These are phyloP conservation scores for Nemania diffusa DNA, from an alignment of 2,329 filamentous ascomycete genomes.

Conservation along the genomic window DNA sequence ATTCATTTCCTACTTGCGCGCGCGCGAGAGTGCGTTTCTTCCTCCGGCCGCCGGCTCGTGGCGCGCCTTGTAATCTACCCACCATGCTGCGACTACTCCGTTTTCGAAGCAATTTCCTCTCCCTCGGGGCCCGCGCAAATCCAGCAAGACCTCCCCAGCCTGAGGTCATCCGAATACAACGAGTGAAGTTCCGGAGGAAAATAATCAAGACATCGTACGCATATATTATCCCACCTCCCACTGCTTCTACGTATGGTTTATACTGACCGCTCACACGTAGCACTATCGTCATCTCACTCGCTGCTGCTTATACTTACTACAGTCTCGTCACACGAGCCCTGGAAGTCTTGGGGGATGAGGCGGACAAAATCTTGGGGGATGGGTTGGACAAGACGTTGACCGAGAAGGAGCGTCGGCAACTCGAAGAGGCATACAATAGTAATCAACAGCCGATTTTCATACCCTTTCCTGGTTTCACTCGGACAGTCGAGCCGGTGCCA, in stretches of 20 bases:
- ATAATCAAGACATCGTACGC: conserved; percentile 44
- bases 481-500: conserved; percentile 58
- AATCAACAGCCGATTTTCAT: conserved; percentile 63
- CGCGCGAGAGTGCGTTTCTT: conserved; percentile 8
- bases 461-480: conserved; percentile 69
- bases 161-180: conserved; percentile 43
- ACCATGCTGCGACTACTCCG: conserved; percentile 47
- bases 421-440: conserved; percentile 56
- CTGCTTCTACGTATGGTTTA: background rate
- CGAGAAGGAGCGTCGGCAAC: conserved; percentile 56
- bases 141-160: conserved; percentile 32
- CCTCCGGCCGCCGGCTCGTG: conserved; percentile 43
- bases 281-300: conserved; percentile 46
- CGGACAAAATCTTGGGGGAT: too few species aligned
- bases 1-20: too few species aligned
- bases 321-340: conserved; percentile 57
- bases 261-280: conserved; percentile 26
- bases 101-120: conserved; percentile 38
- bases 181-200: conserved; percentile 45
- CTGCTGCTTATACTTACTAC: conserved; percentile 53
- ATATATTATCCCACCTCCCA: background rate
- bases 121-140: conserved; percentile 37
- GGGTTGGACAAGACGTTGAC: conserved; percentile 54
- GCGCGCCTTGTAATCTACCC: conserved; percentile 40
- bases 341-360: conserved; percentile 54